Conservation (phyloP, 495 filamentous ascomycete species). For the Physcia stellaris region DNA sequence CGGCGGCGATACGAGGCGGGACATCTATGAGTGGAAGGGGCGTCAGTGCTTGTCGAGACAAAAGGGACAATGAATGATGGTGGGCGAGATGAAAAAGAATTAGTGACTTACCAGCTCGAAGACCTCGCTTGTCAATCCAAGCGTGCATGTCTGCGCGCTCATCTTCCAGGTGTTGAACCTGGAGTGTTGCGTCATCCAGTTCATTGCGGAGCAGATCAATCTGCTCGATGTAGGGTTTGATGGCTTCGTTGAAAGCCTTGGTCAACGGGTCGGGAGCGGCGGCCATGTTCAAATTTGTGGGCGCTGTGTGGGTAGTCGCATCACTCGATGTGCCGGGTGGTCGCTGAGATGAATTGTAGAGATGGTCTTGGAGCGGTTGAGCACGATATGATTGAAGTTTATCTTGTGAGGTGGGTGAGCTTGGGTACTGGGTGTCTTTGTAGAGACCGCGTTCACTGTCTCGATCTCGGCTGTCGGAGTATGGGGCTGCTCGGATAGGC, state of each 20-base stretch:
- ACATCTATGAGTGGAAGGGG: constrained; percentile 22
- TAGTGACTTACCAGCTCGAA: constrained; percentile 29
- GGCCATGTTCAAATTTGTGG: constrained; percentile 9
- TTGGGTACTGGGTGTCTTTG: constrained; percentile 19
- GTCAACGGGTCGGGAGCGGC: constrained; percentile 32
- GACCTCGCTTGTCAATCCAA: constrained; percentile 38
- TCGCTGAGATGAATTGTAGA: constrained; percentile 9
- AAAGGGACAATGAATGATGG: not conserved
- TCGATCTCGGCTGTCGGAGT: constrained; percentile 4
- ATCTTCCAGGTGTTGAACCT: constrained; percentile 29
- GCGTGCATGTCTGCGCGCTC: constrained; percentile 32
- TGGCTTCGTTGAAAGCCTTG: constrained; percentile 34
- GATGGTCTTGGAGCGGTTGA: constrained; percentile 6
- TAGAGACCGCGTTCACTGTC: constrained; percentile 11
- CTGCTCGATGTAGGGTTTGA: constrained; percentile 31
- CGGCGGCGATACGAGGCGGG: constrained; percentile 32
- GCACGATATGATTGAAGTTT: constrained; percentile 16
- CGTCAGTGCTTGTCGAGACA: not conserved
- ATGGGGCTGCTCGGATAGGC: constrained; percentile 10
- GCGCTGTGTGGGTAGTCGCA: constrained; percentile 1
- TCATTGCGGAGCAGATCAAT: constrained; percentile 30
- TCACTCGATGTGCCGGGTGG: constrained; percentile 9
- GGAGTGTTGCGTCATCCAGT: constrained; percentile 27
- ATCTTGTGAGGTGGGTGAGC: constrained; percentile 15
- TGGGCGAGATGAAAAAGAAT: not conserved